These are phyloP conservation scores for Drechslerella coelobrocha DNA, from an alignment of 2,329 filamentous ascomycete genomes.

Conservation along the genomic window DNA sequence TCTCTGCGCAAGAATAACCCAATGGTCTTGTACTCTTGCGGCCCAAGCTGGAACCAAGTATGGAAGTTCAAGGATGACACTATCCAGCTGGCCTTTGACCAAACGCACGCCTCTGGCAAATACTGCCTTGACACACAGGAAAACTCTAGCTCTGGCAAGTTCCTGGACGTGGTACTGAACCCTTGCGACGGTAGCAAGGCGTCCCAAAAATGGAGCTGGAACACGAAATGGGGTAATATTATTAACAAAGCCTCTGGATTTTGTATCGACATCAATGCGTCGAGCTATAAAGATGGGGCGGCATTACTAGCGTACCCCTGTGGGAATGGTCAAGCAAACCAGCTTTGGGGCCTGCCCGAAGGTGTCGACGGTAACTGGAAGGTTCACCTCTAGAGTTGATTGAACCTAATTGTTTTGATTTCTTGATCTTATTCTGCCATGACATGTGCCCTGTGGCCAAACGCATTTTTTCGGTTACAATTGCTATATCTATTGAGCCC, in stretches of 20 bases:
- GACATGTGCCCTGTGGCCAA: too few relatives aligned
- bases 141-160: slow-evolving; percentile 1
- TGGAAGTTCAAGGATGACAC: slow-evolving; percentile 47
- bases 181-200: slow-evolving; percentile 24
- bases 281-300: slow-evolving; percentile 42
- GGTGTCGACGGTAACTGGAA: slow-evolving; percentile 38
- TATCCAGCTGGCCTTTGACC: slow-evolving; percentile 45
- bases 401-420: neutral
- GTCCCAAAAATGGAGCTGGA: slow-evolving; percentile 43
- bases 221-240: slow-evolving; percentile 29
- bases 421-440: too few relatives aligned
- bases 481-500: too few relatives aligned
- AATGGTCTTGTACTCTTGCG: slow-evolving; percentile 40
- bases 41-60: slow-evolving; percentile 45
- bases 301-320: slow-evolving; percentile 38
- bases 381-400: neutral
- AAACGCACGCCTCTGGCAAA: slow-evolving; percentile 22
- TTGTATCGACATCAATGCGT: slow-evolving; percentile 47
- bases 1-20: slow-evolving; percentile 29
- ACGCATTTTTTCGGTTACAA: too few relatives aligned
- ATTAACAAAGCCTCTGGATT: slow-evolving; percentile 19
- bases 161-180: slow-evolving; percentile 35
- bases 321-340: slow-evolving; percentile 41
- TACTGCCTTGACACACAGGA: slow-evolving; percentile 40
- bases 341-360: slow-evolving; percentile 28